A percentile compares a stretch with the other conserved stretches of the same genome.
These are phyloP conservation scores for Xylaria sp. DNA, from an alignment of 2,329 filamentous ascomycete species.

Conservation along the genomic window DNA sequence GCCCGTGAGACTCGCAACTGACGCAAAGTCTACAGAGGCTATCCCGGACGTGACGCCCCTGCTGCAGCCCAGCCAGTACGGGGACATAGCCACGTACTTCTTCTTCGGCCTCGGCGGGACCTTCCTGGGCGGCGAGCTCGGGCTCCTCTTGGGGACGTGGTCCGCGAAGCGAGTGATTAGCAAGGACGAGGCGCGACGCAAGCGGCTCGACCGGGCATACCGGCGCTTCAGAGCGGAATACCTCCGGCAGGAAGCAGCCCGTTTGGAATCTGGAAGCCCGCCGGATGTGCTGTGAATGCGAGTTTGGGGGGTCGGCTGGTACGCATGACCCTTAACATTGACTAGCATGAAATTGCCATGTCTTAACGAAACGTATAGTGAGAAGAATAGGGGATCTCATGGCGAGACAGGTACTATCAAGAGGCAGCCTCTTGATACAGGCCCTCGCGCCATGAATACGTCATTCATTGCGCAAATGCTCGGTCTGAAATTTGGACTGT, in stretches of 20 bases:
- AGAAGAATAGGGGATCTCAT: no score
- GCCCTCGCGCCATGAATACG: no score
- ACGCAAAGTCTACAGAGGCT: conserved; percentile 45
- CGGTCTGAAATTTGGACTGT: no score
- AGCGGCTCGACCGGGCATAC: conserved; percentile 65
- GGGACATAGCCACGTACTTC: conserved; percentile 65
- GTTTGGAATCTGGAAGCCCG: conserved; percentile 47
- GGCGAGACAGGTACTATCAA: no score
- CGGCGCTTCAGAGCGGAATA: conserved; percentile 64
- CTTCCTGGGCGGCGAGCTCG: conserved; percentile 66
- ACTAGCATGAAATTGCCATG: no score
- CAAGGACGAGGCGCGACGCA: conserved; percentile 54
- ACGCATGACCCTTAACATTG: no score
- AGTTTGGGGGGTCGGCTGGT: not conserved
- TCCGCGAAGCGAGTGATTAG: conserved; percentile 57
- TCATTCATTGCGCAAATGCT: no score
- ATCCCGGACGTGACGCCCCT: conserved; percentile 63
- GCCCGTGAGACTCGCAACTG: not conserved
- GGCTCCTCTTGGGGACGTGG: conserved; percentile 59
- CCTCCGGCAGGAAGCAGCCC: conserved; percentile 60
- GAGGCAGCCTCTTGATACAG: no score
- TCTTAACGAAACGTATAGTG: no score
- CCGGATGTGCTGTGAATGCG: not conserved
- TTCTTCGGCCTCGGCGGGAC: conserved; percentile 64
- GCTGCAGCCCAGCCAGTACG: conserved; percentile 58